These are phyloP conservation scores for Exidia glandulosa DNA, from an alignment of 768 basidiomycete species.

Conservation along the genomic window DNA sequence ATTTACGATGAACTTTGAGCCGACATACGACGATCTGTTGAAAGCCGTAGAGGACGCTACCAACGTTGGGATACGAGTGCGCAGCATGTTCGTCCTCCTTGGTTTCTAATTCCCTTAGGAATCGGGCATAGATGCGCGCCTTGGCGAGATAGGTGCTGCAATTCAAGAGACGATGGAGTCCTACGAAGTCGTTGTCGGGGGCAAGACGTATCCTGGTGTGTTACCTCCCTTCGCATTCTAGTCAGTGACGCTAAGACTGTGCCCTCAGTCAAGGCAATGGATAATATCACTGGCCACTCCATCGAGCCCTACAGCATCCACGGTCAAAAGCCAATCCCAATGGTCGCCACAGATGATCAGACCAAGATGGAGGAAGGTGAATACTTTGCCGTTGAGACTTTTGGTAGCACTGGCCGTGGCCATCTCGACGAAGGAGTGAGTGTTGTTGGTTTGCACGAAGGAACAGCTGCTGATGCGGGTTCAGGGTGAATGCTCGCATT, in stretches of 20 bases:
- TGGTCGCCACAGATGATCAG: constrained; percentile 81
- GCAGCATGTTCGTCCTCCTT: constrained; percentile 9
- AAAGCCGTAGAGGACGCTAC: constrained; percentile 93
- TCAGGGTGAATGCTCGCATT: constrained; percentile 91
- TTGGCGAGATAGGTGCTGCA: constrained; percentile 82
- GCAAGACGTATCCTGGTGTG: constrained; percentile 69
- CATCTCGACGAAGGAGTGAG: constrained; percentile 71
- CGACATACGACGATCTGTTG: constrained; percentile 78
- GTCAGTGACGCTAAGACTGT: not conserved
- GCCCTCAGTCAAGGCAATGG: constrained; percentile 74
- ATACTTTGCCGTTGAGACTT: constrained; percentile 98
- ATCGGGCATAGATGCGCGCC: constrained; percentile 89
- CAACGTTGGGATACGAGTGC: constrained; percentile 79
- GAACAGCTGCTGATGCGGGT: not conserved
- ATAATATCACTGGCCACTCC: constrained; percentile 89
- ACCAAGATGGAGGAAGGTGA: constrained; percentile 99
- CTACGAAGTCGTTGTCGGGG: constrained; percentile 89
- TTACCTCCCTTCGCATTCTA: not conserved
- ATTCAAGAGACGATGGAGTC: constrained; percentile 99
- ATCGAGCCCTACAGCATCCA: constrained; percentile 88
- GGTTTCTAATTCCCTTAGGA: constrained; percentile 52
- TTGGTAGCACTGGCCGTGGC: constrained; percentile 92
- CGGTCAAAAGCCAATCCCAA: constrained; percentile 82
- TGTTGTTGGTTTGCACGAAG: not conserved
- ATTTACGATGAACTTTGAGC: constrained; percentile 68